Evolutionary conservation across 2,329 filamentous ascomycete species (phyloP), one percentile per base, ranked within the genome.

Genomic region (Cladosporium sp.): DNA sequence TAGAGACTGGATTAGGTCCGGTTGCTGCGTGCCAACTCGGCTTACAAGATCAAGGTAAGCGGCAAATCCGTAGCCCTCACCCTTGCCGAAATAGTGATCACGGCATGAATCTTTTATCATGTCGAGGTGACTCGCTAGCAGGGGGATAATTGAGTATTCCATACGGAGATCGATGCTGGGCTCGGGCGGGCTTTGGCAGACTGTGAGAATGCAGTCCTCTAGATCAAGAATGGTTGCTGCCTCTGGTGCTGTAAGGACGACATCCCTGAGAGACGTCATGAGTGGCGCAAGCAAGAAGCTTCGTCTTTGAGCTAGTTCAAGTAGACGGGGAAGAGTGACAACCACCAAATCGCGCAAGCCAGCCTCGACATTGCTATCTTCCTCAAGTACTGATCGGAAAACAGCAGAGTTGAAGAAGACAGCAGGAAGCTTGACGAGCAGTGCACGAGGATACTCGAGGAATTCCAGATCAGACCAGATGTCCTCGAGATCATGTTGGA

Each of bases 381-480:
- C 42, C 5, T 59, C 20, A 9, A 52, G 7, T 4, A 57, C 67
- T 71, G 1, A 28, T 57, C 35, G 36, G n/a, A 57, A 36, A 0
- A 59, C 48, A 6, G 36, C n/a, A 7, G 68, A 64, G 53, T 76
- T 74, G 42, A 76, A 71, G 15, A 74, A 65, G 3, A 75, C 55
- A 4, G 60, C 53, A 3, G 76, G 73, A 8, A 78, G 37, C 15
- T 68, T 64, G 44, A 75, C 61, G 4, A 75, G 67, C 1, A 75
- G 68, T 2, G 65, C 65, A 59, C 76, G 73, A 12, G 73, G 72
- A 60, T 77, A 79, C 40, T 79, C 77, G 51, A 78, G 73, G 49
- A 74, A 74, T 58, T 79, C 78, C 2, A 77, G 65, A 58, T 79
- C 77, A 32, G 73, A 73, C 76, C 76, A 79, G n/a, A 79, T 66